A percentile compares a stretch with the other conserved stretches of the same genome.
These are phyloP conservation scores for Fusarium anthophilum DNA, from an alignment of 2,329 filamentous ascomycete genomes.

Conservation along the genomic window DNA sequence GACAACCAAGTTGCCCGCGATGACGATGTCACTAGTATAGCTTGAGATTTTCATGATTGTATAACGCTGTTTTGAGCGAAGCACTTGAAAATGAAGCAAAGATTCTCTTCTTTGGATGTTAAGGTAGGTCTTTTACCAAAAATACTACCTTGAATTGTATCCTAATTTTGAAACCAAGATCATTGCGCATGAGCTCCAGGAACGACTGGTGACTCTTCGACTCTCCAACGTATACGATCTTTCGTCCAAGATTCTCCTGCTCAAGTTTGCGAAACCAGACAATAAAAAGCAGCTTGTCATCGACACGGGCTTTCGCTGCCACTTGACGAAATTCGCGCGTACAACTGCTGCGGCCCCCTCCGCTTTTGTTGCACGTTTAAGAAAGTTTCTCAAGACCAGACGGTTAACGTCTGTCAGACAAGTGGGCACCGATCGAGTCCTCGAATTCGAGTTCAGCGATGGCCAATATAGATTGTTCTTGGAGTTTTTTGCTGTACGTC, in stretches of 20 bases:
- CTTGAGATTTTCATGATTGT: slow-evolving; percentile 20
- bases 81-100: slow-evolving; percentile 72
- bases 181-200: slow-evolving; percentile 91
- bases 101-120: slow-evolving; percentile 82
- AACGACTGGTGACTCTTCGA: slow-evolving; percentile 78
- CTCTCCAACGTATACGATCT: slow-evolving; percentile 96
- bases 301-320: slow-evolving; percentile 95
- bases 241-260: slow-evolving; percentile 91
- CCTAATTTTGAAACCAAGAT: slow-evolving; percentile 64
- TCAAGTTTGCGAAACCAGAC: slow-evolving; percentile 94
- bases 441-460: slow-evolving; percentile 93
- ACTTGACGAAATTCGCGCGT: slow-evolving; percentile 89
- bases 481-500: slow-evolving; percentile 84
- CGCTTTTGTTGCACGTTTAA: slow-evolving; percentile 82
- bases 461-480: slow-evolving; percentile 87
- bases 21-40: slow-evolving; percentile 21
- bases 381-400: slow-evolving; percentile 88
- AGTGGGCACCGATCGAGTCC: slow-evolving; percentile 90
- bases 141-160: neutral
- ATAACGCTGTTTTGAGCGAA: neutral
- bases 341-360: slow-evolving; percentile 87
- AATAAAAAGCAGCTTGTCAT: slow-evolving; percentile 89
- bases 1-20: neutral
- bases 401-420: slow-evolving; percentile 83
- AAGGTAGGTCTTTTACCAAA: slow-evolving; percentile 57